Evolutionary conservation across 2,329 filamentous ascomycete genomes (phyloP).

Genomic region (Magnaporthiopsis rhizophila): DNA sequence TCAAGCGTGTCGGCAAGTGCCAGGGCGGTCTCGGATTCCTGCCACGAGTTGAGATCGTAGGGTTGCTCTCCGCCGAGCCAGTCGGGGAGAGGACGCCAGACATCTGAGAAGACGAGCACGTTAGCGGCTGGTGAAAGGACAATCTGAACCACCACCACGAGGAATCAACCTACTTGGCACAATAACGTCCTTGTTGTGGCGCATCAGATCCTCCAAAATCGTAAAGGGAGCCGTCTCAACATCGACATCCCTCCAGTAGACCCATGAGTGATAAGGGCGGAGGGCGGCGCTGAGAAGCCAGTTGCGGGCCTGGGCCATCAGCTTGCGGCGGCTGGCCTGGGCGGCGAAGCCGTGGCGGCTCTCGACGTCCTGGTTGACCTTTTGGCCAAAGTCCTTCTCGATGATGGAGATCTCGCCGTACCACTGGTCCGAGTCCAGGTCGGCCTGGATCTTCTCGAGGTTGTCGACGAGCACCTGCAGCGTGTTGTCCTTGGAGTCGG

Average conservation of each 20-base stretch:
- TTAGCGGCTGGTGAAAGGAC: not conserved
- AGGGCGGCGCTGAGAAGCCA: constrained; percentile 92
- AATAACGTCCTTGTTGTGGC: constrained; percentile 97
- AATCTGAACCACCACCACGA: constrained; percentile 2
- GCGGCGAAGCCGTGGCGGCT: constrained; percentile 95
- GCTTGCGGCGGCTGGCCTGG: constrained; percentile 84
- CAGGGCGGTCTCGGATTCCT: constrained; percentile 94
- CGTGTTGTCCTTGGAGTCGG: constrained; percentile 92
- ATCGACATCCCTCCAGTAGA: constrained; percentile 98
- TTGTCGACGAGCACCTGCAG: constrained; percentile 66
- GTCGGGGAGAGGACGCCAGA: constrained; percentile 96
- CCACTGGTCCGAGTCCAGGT: constrained; percentile 69
- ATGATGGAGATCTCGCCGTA: constrained; percentile 97
- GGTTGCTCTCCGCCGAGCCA: constrained; percentile 98
- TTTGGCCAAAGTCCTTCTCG: constrained; percentile 97
- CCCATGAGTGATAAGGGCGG: constrained; percentile 94
- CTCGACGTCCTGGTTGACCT: constrained; percentile 95
- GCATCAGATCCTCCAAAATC: constrained; percentile 95
- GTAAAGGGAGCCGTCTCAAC: constrained; percentile 96
- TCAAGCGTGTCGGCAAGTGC: constrained; percentile 90
- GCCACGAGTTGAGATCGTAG: constrained; percentile 98
- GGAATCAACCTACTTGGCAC: constrained; percentile 72
- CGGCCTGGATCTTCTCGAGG: constrained; percentile 70
- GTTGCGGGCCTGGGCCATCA: constrained; percentile 96
- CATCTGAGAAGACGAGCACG: constrained; percentile 52